phyloP scores from a whole-genome alignment of 2,329 filamentous ascomycete genomes.

The Colletotrichum sp. region DNA sequence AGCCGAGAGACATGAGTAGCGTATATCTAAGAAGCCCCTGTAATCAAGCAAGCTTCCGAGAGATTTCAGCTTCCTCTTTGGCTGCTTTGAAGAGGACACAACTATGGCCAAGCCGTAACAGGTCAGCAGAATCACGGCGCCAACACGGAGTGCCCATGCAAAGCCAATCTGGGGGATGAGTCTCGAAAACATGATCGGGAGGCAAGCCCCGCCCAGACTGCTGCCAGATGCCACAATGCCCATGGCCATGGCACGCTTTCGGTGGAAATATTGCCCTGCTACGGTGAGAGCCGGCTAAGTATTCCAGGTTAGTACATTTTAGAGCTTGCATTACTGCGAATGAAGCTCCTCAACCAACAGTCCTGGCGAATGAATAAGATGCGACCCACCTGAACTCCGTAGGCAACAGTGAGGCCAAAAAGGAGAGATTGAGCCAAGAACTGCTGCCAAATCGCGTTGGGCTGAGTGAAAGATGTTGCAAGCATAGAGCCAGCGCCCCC shows the following conservation, averaged over 20 bases:
- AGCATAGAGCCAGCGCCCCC: constrained; percentile 9
- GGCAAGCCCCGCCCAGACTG: constrained; percentile 58
- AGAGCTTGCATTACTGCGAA: background rate
- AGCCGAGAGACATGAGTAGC: background rate
- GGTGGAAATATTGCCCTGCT: constrained; percentile 41
- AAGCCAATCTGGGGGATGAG: constrained; percentile 53
- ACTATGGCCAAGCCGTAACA: constrained; percentile 38
- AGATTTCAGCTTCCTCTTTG: background rate
- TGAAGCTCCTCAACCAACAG: background rate
- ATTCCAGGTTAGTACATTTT: background rate
- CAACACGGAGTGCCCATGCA: constrained; percentile 53
- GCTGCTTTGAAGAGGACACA: constrained; percentile 34
- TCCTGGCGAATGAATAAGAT: background rate
- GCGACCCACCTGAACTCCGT: background rate
- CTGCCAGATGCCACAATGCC: constrained; percentile 59
- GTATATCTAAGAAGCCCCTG: constrained; percentile 1
- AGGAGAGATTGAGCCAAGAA: constrained; percentile 39
- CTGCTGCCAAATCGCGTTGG: constrained; percentile 36
- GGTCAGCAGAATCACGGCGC: constrained; percentile 46
- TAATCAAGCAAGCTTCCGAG: constrained; percentile 1
- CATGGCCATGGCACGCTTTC: constrained; percentile 54
- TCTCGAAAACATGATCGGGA: constrained; percentile 65
- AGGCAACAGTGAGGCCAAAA: constrained; percentile 16
- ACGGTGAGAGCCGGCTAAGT: constrained; percentile 9
- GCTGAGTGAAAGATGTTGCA: constrained; percentile 13